Evolutionary conservation across 371 early-diverging fungal genomes (phyloP).

Genomic region (Apophysomyces trapeziformis): DNA sequence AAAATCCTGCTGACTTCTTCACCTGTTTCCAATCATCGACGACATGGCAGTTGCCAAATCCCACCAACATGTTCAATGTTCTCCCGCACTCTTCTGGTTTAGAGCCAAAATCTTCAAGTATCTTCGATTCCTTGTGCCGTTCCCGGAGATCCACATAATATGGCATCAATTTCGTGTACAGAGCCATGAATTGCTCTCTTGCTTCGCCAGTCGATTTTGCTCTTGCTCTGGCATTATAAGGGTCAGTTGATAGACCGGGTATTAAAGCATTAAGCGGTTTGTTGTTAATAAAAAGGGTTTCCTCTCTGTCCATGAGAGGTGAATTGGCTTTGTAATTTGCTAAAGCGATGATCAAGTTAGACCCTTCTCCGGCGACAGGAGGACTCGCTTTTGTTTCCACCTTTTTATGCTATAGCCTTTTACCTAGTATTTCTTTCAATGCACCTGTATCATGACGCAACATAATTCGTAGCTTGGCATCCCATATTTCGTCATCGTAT

Average conservation of each 20-base stretch:
- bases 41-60: constrained; percentile 61
- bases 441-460: constrained; percentile 40
- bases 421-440: constrained; percentile 34
- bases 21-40: constrained; percentile 55
- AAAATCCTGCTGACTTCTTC: constrained; percentile 11
- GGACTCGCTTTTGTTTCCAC: neutral
- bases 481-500: constrained; percentile 71
- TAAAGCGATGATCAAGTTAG: constrained; percentile 4
- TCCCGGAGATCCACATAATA: constrained; percentile 77
- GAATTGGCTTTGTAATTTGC: constrained; percentile 19
- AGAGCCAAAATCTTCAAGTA: constrained; percentile 70
- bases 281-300: constrained; percentile 47
- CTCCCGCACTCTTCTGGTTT: constrained; percentile 71
- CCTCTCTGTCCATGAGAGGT: constrained; percentile 39
- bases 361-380: constrained; percentile 14
- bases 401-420: constrained; percentile 1
- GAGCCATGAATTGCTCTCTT: constrained; percentile 69
- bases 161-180: constrained; percentile 67
- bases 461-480: constrained; percentile 51
- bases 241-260: constrained; percentile 63
- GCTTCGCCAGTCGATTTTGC: constrained; percentile 59
- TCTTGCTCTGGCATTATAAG: constrained; percentile 56
- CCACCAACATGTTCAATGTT: constrained; percentile 62
- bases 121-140: constrained; percentile 66
- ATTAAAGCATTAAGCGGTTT: constrained; percentile 56